Evolutionary conservation across 768 basidiomycete species (phyloP), one percentile per base, ranked within the genome.

Genomic region (Cystofilobasidium macerans): DNA sequence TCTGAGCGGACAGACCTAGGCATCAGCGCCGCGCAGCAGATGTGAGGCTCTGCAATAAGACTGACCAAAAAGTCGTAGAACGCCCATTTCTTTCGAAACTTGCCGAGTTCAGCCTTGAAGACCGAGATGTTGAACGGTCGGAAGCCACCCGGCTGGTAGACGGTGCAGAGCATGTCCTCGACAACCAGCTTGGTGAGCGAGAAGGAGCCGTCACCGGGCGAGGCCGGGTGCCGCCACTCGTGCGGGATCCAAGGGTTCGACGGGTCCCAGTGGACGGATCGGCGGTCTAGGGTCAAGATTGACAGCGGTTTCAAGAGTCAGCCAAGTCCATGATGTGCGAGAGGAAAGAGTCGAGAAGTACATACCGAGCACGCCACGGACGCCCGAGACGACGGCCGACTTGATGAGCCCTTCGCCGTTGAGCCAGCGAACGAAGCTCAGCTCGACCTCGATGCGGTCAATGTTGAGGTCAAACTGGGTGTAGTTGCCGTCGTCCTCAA

Each of bases 341-440:
- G 32, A n/a, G 45, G 5, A 9, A 22, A 12, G n/a, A 9, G 24
- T 38, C 5, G 42, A 22, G 30, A 7, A 61, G n/a, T 3, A 77
- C 84, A 58, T 71, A 89, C 93, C 93, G 62, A 98, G 75, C 20
- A 93, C 85, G 11, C 95, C 95, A 65, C 95, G 84, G 4, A 98
- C 94, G 58, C 95, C 95, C 73, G 87, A 89, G 67, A 99, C 81
- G 32, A 87, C 88, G 3, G 92, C 94, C 73, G 91, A 87, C 71
- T 89, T 85, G 8, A 99, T 80, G 24, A 99, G 78, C 0, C 95
- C 95, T 74, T 91, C 95, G 2, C 95, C 94, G 74, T 95, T 91
- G 63, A 97, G 79, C 95, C 95, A 99, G 62, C 86, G 81, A 77
- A 85, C 83, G 9, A 99, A 78, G 36, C 90, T 94, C 18, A 99